Base-by-base conservation (phyloP, 2,329 filamentous ascomycete species). In the Trematosphaeria pertusa region DNA sequence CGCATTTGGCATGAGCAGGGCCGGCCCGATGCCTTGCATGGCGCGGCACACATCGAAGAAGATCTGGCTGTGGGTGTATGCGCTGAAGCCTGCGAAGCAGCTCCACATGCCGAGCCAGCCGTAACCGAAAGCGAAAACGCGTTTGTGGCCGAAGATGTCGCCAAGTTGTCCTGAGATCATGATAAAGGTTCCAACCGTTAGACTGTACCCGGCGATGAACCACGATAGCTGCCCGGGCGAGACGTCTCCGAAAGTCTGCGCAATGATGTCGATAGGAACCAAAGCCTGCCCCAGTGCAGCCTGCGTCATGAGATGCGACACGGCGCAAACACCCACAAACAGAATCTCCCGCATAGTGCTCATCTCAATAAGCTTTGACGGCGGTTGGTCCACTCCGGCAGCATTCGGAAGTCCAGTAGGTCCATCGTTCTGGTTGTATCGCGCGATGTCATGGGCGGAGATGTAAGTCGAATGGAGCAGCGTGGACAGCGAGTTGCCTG, bases 121-220 rank as follows among this genome's bases (percentile, higher is more conserved):
- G 44, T 71, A 75, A 2, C 74, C 74, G 34, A 75, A 62, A 19
- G 69, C 61, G 18, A 75, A 68, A 49, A 76, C 64, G 6, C 64
- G 64, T 52, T 75, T 75, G 65, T 76, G 70, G 5, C 75, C 75
- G 20, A 75, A 65, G 8, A 74, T 66, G 43, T 77, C 75, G n/a
- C 75, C 75, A 8, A 75, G 52, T n/a, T 73, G 66, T 9, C 75
- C 75, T 9, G 72, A 70, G 24, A 75, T 71, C 28, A 77, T 65
- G 46, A 78, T 77, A 52, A 76, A 76, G 3, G 73, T 75, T 18
- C 74, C 74, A 10, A 75, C 72, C 2, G 74, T 75, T 20, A 76
- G 57, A 33, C 64, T 67, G 61, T 75, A 78, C 10, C 64, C 73
- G 5, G 75, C 74, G 32, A 74, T 70, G 41, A 76, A 65, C 75